phyloP scores from a whole-genome alignment of 2,329 filamentous ascomycete genomes.

The Fusarium phyllophilum region DNA sequence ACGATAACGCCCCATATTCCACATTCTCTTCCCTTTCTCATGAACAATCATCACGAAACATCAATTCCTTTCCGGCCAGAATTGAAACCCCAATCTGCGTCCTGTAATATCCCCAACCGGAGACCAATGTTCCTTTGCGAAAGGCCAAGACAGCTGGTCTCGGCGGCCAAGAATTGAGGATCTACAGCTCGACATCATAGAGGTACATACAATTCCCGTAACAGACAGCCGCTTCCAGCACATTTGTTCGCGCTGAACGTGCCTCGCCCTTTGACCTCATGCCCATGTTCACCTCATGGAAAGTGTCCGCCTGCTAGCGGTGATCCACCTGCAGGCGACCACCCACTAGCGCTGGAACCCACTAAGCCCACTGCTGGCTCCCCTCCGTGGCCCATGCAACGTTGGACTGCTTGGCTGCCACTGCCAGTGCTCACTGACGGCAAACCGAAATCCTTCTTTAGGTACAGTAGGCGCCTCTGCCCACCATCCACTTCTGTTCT shows the following conservation, averaged over 20 bases:
- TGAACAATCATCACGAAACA: constrained; percentile 11
- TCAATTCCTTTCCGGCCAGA: background rate
- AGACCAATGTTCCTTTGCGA: constrained; percentile 14
- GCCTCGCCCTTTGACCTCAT: constrained; percentile 1
- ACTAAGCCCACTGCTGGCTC: constrained; percentile 22
- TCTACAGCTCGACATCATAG: constrained; percentile 36
- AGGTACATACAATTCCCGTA: constrained; percentile 14
- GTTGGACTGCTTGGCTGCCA: constrained; percentile 40
- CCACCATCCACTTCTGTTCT: constrained; percentile 33
- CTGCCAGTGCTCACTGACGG: constrained; percentile 5
- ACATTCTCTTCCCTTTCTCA: constrained; percentile 21
- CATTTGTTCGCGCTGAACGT: constrained; percentile 12
- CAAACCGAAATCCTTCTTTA: constrained; percentile 39
- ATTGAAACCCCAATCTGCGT: background rate
- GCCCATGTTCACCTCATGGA: constrained; percentile 17
- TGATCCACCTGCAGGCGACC: constrained; percentile 45
- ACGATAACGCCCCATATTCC: constrained; percentile 29
- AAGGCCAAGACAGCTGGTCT: constrained; percentile 23
- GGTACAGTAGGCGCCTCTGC: constrained; percentile 37
- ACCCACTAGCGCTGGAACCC: constrained; percentile 39
- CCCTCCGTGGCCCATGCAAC: constrained; percentile 41
- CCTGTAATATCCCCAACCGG: constrained; percentile 1
- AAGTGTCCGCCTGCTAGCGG: constrained; percentile 37
- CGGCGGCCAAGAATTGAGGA: constrained; percentile 29
- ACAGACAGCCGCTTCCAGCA: constrained; percentile 15